Evolutionary conservation across 1,284 basidiomycete species (phyloP).

Genomic region (Ceratobasidium sp.): DNA sequence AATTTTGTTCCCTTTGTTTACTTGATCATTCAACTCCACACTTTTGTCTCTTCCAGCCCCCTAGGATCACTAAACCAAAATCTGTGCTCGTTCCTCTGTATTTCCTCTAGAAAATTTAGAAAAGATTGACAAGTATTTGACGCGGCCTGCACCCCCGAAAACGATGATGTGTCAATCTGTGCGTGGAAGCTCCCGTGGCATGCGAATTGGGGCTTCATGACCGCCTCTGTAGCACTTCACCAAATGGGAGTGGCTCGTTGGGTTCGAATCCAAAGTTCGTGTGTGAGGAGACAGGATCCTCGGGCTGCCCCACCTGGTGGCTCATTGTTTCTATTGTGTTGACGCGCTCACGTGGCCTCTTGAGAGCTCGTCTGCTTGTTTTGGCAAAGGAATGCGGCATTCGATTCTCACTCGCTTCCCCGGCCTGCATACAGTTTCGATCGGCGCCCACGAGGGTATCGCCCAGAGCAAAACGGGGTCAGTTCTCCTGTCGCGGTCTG

Average conservation of each 20-base stretch:
- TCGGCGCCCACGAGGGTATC: constrained; percentile 21
- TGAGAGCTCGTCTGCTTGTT: constrained; percentile 15
- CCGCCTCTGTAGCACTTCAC: not conserved
- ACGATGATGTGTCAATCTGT: not conserved
- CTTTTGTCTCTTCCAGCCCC: too few relatives aligned
- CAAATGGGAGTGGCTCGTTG: constrained; percentile 16
- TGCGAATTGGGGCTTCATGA: not conserved
- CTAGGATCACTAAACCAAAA: too few relatives aligned
- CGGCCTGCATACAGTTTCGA: constrained; percentile 8
- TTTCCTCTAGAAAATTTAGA: constrained; percentile 32
- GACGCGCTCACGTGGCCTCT: not conserved
- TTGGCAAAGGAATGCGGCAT: not conserved
- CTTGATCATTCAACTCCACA: too few relatives aligned
- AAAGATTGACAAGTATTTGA: constrained; percentile 10
- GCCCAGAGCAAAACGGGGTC: constrained; percentile 4
- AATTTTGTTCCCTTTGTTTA: too few relatives aligned
- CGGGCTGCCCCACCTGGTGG: not conserved
- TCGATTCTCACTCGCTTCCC: constrained; percentile 9
- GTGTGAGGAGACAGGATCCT: constrained; percentile 4
- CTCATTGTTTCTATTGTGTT: too few relatives aligned
- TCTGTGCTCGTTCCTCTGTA: not conserved
- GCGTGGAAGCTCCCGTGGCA: constrained; percentile 5
- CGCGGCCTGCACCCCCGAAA: not conserved
- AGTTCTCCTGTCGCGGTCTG: constrained; percentile 32
- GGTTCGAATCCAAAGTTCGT: constrained; percentile 7